phyloP scores from a whole-genome alignment of 1,284 basidiomycete genomes.

The Microbotryum scabiosae region DNA sequence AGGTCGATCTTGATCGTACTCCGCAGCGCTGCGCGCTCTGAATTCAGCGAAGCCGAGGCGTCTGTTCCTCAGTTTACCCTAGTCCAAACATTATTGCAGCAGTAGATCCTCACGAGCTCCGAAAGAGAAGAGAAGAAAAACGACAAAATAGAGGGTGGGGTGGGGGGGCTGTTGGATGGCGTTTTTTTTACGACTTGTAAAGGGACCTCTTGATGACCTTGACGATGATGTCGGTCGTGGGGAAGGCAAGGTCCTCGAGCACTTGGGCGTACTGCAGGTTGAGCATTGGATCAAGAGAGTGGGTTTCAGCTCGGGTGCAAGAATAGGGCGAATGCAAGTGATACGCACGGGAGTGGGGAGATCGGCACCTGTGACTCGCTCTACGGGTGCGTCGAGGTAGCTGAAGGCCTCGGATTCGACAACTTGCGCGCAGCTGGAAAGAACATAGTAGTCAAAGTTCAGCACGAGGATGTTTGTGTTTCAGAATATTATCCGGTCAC shows the following conservation, averaged over 20 bases:
- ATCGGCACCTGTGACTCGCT: conserved; percentile 93
- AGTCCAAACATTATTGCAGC: too few relatives aligned
- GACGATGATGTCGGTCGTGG: conserved; percentile 69
- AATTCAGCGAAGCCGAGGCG: too few relatives aligned
- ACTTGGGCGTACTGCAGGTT: conserved; percentile 67
- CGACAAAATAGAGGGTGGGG: too few relatives aligned
- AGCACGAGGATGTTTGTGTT: too few relatives aligned
- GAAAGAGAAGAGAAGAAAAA: too few relatives aligned
- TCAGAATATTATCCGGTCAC: not conserved
- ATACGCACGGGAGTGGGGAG: conserved; percentile 82
- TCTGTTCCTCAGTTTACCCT: too few relatives aligned
- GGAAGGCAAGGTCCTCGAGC: conserved; percentile 84
- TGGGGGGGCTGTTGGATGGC: too few relatives aligned
- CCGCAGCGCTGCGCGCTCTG: too few relatives aligned
- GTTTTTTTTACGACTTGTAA: conserved; percentile 15
- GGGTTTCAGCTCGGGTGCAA: too few relatives aligned
- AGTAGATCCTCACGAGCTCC: too few relatives aligned
- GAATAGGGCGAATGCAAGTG: not conserved
- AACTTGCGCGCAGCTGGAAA: conserved; percentile 65
- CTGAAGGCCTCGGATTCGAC: conserved; percentile 53
- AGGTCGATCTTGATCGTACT: too few relatives aligned
- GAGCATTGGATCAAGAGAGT: not conserved
- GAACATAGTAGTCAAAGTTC: too few relatives aligned
- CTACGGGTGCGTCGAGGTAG: conserved; percentile 94
- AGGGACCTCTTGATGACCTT: conserved; percentile 24